phyloP scores from a whole-genome alignment of 768 basidiomycete genomes.

The Boletus bicolor region DNA sequence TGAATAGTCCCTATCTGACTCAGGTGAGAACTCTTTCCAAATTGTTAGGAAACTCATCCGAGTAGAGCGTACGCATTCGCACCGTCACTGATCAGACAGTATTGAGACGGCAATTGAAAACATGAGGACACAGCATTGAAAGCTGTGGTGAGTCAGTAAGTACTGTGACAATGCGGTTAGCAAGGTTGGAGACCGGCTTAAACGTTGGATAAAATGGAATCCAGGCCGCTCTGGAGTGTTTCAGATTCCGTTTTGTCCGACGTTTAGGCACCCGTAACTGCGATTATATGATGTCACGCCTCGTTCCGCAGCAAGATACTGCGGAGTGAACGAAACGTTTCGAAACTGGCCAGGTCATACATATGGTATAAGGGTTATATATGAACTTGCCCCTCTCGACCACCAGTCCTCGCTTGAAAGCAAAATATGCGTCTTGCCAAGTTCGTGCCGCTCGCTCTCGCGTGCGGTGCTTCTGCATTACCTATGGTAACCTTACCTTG shows the following conservation, averaged over 20 bases:
- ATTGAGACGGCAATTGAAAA: neutral
- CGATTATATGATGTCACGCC: neutral
- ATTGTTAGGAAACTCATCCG: neutral
- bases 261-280: too few relatives aligned
- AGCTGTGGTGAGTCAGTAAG: neutral
- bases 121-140: neutral
- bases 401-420: neutral
- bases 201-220: too few relatives aligned
- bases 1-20: neutral
- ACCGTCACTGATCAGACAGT: neutral
- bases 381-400: neutral
- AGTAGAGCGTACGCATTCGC: neutral
- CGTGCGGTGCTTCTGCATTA: slow-evolving; percentile 14
- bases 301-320: slow-evolving; percentile 6
- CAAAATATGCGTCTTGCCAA: slow-evolving; percentile 16
- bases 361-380: neutral
- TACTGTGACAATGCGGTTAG: too few relatives aligned
- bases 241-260: too few relatives aligned
- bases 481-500: slow-evolving; percentile 20
- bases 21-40: neutral
- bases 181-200: too few relatives aligned
- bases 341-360: neutral
- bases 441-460: slow-evolving; percentile 10
- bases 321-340: neutral
- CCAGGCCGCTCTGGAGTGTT: too few relatives aligned